Evolutionary conservation across 2,329 filamentous ascomycete genomes (phyloP), one percentile per base, ranked within the genome.

Genomic region (Diaporthe ilicicola): DNA sequence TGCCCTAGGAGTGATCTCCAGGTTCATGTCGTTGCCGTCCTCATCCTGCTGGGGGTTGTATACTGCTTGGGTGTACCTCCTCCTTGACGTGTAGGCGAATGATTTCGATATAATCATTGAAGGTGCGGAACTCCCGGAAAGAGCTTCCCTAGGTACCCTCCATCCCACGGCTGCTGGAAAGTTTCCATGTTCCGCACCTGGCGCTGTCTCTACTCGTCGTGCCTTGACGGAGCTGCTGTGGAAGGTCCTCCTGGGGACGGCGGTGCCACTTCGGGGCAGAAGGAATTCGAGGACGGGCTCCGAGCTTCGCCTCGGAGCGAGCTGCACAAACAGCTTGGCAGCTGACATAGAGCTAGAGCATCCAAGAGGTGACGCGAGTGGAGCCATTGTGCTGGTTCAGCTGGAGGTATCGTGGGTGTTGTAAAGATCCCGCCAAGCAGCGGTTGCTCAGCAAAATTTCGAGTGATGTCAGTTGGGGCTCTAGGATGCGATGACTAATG

Each of bases 1-100:
- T 50, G 95, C 95, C 61, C 95, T 89, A 2, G 93, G 88, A 0
- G 94, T 97, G 73, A 98, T 97, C 67, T 92, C 91, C 29, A 99
- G 87, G 76, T 85, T 84, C 91, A 97, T 94, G 24, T 92, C 89
- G n/a, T 94, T 92, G 32, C 95, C 95, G 69, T 95, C 90, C 39
- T 97, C 93, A 79, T 96, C 93, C 69, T 87, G 87, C 75, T 92
- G 90, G 0, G 94, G 93, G 79, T 98, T 97, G 74, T 85, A 81
- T 5, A 90, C 81, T 51, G 85, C 85, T 37, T 81, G 80, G 0
- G 89, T 91, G 71, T 81, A 82, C 34, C 76, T 74, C 62, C 77
- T 77, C 8, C 76, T 27, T 0, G 78, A 44, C 2, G 85, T 82
- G 24, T 79, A 78, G 32, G 82, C 79, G 70, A 88, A 32, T 5